Evolutionary conservation across 2,329 filamentous ascomycete genomes (phyloP).

Genomic region (Aspergillus sp.): DNA sequence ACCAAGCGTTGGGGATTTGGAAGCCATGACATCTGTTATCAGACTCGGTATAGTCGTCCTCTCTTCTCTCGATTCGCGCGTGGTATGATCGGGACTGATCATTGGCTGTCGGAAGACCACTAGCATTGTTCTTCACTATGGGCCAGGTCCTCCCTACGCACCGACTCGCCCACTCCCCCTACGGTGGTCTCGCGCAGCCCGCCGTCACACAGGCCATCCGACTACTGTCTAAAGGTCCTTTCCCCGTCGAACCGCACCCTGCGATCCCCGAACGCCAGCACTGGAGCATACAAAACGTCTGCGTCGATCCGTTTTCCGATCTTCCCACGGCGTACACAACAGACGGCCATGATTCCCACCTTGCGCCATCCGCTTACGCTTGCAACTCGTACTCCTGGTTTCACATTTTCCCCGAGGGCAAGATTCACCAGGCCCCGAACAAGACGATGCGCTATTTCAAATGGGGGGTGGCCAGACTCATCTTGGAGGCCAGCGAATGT

Average conservation of each 20-base stretch:
- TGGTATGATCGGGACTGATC: background rate
- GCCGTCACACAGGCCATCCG: constrained; percentile 83
- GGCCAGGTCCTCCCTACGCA: constrained; percentile 92
- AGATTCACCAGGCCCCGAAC: constrained; percentile 81
- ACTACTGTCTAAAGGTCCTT: constrained; percentile 70
- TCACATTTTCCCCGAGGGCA: constrained; percentile 94
- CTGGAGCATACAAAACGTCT: constrained; percentile 43
- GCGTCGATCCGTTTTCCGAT: constrained; percentile 49
- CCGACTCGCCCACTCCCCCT: constrained; percentile 71
- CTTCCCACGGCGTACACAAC: constrained; percentile 42
- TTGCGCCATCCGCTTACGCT: constrained; percentile 69
- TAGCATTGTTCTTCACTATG: constrained; percentile 78
- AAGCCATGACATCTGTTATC: constrained; percentile 94
- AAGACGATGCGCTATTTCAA: constrained; percentile 93
- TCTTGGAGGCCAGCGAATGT: constrained; percentile 82
- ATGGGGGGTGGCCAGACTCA: constrained; percentile 89
- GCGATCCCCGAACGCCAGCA: constrained; percentile 34
- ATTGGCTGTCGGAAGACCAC: constrained; percentile 48
- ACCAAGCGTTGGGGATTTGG: constrained; percentile 88
- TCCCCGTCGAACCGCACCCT: constrained; percentile 49
- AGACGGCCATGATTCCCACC: constrained; percentile 51
- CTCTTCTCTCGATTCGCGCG: background rate
- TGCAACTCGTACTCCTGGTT: constrained; percentile 77
- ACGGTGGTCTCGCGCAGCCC: constrained; percentile 86
- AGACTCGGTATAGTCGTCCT: constrained; percentile 63